Base-by-base conservation (phyloP, 768 basidiomycete species). In the Dictyophora rubrovolvata region DNA sequence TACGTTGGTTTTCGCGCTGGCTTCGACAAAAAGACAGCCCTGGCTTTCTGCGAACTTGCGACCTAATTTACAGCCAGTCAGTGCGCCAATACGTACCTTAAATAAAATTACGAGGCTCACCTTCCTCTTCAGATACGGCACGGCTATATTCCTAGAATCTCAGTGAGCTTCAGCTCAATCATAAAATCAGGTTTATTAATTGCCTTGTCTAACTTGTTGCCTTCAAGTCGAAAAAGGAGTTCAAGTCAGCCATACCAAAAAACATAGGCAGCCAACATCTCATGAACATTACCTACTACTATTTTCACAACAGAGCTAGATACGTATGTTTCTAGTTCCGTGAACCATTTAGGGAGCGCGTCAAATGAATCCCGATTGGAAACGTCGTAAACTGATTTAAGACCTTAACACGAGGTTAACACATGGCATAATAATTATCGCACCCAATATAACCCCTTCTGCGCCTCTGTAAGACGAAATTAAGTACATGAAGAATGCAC, bases 311-410 rank as follows among this genome's bases (percentile, higher is more conserved):
- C 89, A 1, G 86, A 85, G 18, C 77, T 76, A 1, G 84, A 84
- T 56, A 94, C 89, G 68, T 96, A 97, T 11, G 90, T 94, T 67
- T 97, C 93, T 6, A 98, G 83, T 68, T 97, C 94, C 54, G 82
- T 81, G 69, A 82, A 86, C 96, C 96, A 99, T 60, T 86, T 79
- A 16, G 92, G 86, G n/a, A 98, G 81, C 9, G 92, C 89, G 20
- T 97, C 93, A 68, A 94, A 98, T 0, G 93, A 90, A 70, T 91
- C 88, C 35, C 93, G 81, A 64, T 86, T 93, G 7, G 94, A 81
- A 36, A 97, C 91, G 71, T 98, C 96, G 71, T 98, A 99, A 4
- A 98, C 95, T 93, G 67, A 42, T 42, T n/a, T 50, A 37, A 10
- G 53, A 36, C 53, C 54, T 28, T 34, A 46, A 57, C 18, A 21